Percentiles rank a stretch among this genome's conserved stretches.
phyloP scores from a whole-genome alignment of 2,329 filamentous ascomycete species.

The Helotiales sp. region DNA sequence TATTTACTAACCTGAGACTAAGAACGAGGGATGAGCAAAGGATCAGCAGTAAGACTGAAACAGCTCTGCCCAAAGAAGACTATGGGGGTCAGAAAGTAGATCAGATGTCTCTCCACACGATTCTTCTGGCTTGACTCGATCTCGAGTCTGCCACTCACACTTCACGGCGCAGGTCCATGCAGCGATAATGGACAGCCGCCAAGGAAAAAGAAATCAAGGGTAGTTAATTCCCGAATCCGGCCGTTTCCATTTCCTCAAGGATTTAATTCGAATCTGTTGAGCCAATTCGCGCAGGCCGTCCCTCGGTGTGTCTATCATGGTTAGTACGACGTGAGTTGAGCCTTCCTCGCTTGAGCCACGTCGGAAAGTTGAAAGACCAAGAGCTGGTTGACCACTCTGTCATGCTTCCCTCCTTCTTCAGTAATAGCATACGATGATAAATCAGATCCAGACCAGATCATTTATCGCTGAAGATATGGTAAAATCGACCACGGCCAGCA shows the following conservation, averaged over 20 bases:
- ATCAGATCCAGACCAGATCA: conserved; percentile 4
- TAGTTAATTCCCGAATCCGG: conserved; percentile 12
- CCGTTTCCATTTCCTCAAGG: not conserved
- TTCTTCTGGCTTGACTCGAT: too few species aligned
- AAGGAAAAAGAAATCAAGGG: conserved; percentile 13
- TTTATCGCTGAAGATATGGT: conserved; percentile 7
- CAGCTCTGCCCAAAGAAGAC: conserved; percentile 12
- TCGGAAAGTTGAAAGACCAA: not conserved
- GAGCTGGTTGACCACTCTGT: not conserved
- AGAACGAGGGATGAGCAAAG: conserved; percentile 8
- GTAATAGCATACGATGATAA: not conserved
- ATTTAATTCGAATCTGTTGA: not conserved
- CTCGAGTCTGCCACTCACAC: conserved; percentile 3
- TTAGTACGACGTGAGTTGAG: not conserved
- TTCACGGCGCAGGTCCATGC: conserved; percentile 14
- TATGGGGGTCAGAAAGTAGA: conserved; percentile 12
- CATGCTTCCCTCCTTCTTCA: not conserved
- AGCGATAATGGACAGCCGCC: conserved; percentile 15
- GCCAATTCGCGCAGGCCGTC: not conserved
- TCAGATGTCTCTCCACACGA: conserved; percentile 11
- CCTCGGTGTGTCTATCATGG: not conserved
- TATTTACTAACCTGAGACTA: conserved; percentile 5
- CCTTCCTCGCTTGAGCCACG: not conserved
- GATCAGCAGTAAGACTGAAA: conserved; percentile 2
- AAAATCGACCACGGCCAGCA: conserved; percentile 10